These are phyloP conservation scores for Monosporascus ibericus DNA, from an alignment of 2,329 filamentous ascomycete species.

Conservation along the genomic window DNA sequence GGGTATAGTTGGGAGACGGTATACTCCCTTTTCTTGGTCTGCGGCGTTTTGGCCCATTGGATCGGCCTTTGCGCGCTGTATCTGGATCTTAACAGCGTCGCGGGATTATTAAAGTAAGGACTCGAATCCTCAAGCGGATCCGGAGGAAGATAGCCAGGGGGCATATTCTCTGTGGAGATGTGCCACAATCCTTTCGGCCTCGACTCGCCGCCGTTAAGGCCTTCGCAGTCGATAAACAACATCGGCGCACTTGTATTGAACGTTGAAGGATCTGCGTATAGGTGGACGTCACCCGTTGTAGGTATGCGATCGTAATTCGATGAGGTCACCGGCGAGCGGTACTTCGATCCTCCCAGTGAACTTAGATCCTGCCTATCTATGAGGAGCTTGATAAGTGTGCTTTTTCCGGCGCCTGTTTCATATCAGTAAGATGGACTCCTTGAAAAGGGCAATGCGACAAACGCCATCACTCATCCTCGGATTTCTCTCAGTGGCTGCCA, in stretches of 20 bases:
- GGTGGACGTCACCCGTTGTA: slow-evolving; percentile 45
- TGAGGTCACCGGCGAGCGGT: slow-evolving; percentile 39
- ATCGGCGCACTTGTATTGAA: slow-evolving; percentile 32
- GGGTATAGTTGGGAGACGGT: slow-evolving; percentile 36
- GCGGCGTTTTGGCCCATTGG: slow-evolving; percentile 28
- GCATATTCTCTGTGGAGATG: background rate
- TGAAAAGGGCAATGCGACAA: background rate
- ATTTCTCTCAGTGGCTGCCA: background rate
- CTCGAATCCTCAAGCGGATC: background rate
- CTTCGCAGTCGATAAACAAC: slow-evolving; percentile 47
- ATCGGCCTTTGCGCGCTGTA: slow-evolving; percentile 18
- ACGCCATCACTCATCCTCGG: background rate
- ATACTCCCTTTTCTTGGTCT: slow-evolving; percentile 29
- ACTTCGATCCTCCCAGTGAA: slow-evolving; percentile 21
- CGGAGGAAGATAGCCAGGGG: background rate
- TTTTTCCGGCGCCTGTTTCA: slow-evolving; percentile 38
- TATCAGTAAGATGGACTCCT: background rate
- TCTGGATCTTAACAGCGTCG: background rate
- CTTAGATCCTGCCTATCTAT: slow-evolving; percentile 30
- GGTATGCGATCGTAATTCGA: slow-evolving; percentile 33
- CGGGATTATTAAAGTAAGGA: background rate
- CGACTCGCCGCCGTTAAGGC: slow-evolving; percentile 42
- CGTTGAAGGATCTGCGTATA: slow-evolving; percentile 43
- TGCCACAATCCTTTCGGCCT: slow-evolving; percentile 24
- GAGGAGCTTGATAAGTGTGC: slow-evolving; percentile 42